Percentiles rank a stretch among this genome's conserved stretches.
phyloP scores from a whole-genome alignment of 2,329 filamentous ascomycete species.

The Fusarium coffeatum region DNA sequence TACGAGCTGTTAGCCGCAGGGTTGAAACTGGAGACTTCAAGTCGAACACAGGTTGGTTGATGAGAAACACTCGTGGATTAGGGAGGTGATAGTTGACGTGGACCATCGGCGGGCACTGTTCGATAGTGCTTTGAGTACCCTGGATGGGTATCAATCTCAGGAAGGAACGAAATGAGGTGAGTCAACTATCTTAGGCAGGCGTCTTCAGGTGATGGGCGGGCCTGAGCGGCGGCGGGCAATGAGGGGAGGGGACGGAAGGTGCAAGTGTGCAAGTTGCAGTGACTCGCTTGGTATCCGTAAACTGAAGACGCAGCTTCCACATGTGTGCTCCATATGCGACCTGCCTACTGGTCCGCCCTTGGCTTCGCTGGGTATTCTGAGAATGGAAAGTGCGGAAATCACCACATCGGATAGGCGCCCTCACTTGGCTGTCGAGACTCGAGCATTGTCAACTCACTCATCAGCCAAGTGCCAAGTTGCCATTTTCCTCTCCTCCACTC shows the following conservation, averaged over 20 bases:
- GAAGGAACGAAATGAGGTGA: conserved; percentile 4
- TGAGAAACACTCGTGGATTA: conserved; percentile 7
- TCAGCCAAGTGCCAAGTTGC: conserved; percentile 30
- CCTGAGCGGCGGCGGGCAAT: neutral
- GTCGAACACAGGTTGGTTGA: neutral
- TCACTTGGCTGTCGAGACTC: neutral
- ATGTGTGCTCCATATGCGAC: neutral
- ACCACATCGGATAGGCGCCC: conserved; percentile 17
- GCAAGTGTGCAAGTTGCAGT: conserved; percentile 5
- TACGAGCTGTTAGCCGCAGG: conserved; percentile 10
- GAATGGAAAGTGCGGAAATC: conserved; percentile 11
- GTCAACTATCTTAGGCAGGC: conserved; percentile 1
- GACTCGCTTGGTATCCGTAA: neutral
- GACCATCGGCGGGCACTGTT: neutral
- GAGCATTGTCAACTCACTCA: conserved; percentile 11
- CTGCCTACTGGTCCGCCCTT: neutral
- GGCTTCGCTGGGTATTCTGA: conserved; percentile 10
- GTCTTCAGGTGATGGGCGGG: neutral
- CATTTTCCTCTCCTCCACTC: conserved; percentile 26
- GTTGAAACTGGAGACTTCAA: conserved; percentile 12
- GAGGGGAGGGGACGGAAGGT: neutral
- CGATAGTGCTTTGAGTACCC: neutral
- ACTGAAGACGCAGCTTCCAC: neutral
- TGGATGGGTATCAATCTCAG: neutral
- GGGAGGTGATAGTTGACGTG: conserved; percentile 9